Evolutionary conservation across 73 alveolate species (phyloP).

Genomic region (Paramecium sexaurelia): DNA sequence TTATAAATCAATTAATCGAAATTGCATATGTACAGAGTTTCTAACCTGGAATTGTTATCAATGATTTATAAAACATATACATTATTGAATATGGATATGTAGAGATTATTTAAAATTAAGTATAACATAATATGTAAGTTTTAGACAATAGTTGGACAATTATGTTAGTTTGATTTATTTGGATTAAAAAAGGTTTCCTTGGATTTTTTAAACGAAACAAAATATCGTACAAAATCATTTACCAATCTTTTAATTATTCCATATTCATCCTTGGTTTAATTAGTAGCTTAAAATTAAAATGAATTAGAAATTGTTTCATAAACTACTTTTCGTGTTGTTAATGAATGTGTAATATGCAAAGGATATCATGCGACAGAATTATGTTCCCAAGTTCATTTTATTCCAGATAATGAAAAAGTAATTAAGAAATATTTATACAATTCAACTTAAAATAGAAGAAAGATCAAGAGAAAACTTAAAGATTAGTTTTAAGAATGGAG

Average conservation of each 20-base stretch:
- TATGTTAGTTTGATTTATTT: not conserved
- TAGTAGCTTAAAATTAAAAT: not conserved
- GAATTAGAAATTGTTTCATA: not conserved
- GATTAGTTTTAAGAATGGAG: not conserved
- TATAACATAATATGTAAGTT: not conserved
- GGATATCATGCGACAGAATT: not conserved
- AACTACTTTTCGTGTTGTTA: not conserved
- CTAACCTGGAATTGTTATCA: not conserved
- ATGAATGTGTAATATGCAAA: not conserved
- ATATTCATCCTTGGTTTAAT: not conserved
- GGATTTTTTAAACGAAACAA: not conserved
- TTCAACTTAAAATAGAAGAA: not conserved
- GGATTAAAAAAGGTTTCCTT: not conserved
- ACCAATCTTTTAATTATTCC: conserved; percentile 4
- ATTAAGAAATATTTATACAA: not conserved
- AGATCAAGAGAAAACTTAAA: not conserved
- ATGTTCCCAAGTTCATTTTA: conserved; percentile 14
- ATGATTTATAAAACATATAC: conserved; percentile 1
- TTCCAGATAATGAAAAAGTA: not conserved
- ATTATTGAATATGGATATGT: conserved; percentile 24
- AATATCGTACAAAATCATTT: conserved; percentile 1
- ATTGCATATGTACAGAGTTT: not conserved
- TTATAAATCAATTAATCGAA: not conserved
- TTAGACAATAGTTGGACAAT: not conserved
- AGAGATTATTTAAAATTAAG: not conserved